Evolutionary conservation across 306 rosid genomes (phyloP).

Genomic region (Cercis canadensis): DNA sequence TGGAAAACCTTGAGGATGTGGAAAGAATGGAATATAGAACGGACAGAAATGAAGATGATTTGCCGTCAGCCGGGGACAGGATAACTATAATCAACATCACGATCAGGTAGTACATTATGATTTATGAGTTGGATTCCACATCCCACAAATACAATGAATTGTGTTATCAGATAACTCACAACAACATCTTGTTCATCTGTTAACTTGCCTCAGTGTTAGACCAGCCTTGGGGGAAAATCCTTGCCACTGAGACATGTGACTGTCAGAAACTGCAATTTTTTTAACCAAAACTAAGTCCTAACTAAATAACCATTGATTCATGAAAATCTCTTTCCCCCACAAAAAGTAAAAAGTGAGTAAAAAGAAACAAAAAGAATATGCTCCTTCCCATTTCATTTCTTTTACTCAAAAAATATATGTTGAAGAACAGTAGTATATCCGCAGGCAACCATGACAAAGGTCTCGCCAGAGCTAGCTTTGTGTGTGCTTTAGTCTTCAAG

Average conservation of each 20-base stretch:
- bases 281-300: slow-evolving; percentile 23
- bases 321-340: not conserved
- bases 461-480: slow-evolving; percentile 35
- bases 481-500: slow-evolving; percentile 36
- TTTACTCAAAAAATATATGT: slow-evolving; percentile 21
- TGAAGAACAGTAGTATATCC: slow-evolving; percentile 35
- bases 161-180: slow-evolving; percentile 27
- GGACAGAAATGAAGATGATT: no score
- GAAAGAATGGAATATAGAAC: no score
- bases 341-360: not conserved
- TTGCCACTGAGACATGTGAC: slow-evolving; percentile 32
- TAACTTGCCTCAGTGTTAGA: slow-evolving; percentile 34
- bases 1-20: no score
- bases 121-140: slow-evolving; percentile 21
- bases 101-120: not conserved
- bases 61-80: no score
- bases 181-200: slow-evolving; percentile 32
- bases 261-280: slow-evolving; percentile 28
- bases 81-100: not conserved
- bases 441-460: slow-evolving; percentile 31
- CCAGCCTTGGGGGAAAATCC: slow-evolving; percentile 22
- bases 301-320: slow-evolving; percentile 3
- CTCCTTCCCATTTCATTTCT: slow-evolving; percentile 39
- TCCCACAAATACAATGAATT: slow-evolving; percentile 40
- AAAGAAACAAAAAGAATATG: slow-evolving; percentile 7